These are phyloP conservation scores for Podila horticola DNA, from an alignment of 192 early-diverging fungal genomes.

Conservation along the genomic window DNA sequence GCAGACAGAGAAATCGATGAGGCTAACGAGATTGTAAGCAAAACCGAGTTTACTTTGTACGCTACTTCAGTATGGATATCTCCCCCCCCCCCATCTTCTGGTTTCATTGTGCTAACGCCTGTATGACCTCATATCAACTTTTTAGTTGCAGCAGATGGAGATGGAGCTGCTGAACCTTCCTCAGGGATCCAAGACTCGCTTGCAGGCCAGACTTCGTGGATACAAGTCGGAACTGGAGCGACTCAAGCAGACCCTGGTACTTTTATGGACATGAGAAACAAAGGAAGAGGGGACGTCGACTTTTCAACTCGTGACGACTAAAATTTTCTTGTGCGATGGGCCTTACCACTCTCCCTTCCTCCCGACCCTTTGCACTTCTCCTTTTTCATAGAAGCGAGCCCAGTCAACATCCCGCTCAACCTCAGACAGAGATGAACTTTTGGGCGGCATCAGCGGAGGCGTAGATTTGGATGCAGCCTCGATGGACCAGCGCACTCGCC, in stretches of 20 bases:
- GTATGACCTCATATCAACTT: neutral
- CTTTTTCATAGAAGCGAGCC: constrained; percentile 55
- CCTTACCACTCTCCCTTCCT: neutral
- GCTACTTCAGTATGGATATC: no score
- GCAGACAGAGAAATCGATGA: constrained; percentile 89
- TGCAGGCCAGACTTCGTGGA: constrained; percentile 72
- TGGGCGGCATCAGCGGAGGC: constrained; percentile 59
- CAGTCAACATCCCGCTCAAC: constrained; percentile 52
- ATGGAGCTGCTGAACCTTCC: constrained; percentile 87
- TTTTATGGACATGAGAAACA: no score
- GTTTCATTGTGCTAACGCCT: neutral
- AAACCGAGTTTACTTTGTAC: no score
- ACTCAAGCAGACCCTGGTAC: constrained; percentile 80
- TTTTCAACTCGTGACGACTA: neutral
- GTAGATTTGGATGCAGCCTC: constrained; percentile 64
- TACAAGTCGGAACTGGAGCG: constrained; percentile 87
- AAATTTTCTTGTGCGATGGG: neutral
- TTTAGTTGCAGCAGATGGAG: constrained; percentile 90
- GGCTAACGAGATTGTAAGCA: constrained; percentile 86
- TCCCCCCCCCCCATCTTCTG: neutral
- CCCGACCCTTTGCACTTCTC: neutral
- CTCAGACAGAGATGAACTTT: constrained; percentile 69
- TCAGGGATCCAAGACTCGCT: constrained; percentile 66
- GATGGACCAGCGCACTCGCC: constrained; percentile 80
- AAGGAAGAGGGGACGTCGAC: no score